Percentiles rank a stretch among this genome's conserved stretches.
phyloP scores from a whole-genome alignment of 768 basidiomycete species.

The Pulveroboletus sp. region DNA sequence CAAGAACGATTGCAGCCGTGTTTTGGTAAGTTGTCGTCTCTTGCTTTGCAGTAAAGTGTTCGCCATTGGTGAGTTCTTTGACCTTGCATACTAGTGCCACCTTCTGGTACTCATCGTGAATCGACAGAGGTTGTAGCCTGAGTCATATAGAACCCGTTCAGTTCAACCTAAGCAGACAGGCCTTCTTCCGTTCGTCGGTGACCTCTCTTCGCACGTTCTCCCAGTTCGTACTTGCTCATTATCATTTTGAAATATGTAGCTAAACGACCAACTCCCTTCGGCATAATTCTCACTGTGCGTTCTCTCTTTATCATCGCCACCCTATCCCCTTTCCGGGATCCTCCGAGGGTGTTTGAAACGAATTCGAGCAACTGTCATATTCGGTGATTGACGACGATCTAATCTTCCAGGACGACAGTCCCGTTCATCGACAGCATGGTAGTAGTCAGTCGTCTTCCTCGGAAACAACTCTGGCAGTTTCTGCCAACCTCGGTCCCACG shows the following conservation, averaged over 20 bases:
- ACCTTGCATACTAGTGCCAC: not conserved
- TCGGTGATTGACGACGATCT: too few species aligned
- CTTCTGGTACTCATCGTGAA: too few species aligned
- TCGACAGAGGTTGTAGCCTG: too few species aligned
- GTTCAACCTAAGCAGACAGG: not conserved
- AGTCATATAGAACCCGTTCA: not conserved
- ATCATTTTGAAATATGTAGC: not conserved
- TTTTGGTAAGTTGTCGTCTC: not conserved
- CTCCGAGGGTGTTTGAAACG: too few species aligned
- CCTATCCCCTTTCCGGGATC: not conserved
- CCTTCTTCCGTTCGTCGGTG: not conserved
- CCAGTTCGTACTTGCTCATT: not conserved
- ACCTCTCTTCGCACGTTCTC: conserved; percentile 1
- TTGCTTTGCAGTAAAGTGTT: not conserved
- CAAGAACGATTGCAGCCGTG: too few species aligned
- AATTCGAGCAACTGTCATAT: too few species aligned
- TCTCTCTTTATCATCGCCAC: not conserved
- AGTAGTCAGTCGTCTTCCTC: too few species aligned
- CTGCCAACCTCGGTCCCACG: too few species aligned
- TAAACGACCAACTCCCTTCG: not conserved
- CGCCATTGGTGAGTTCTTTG: not conserved
- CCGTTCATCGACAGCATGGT: too few species aligned
- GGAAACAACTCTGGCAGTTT: too few species aligned
- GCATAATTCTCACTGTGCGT: not conserved
- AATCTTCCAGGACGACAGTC: too few species aligned